phyloP scores from a whole-genome alignment of 306 rosid species.

The Ochetophila trinervis region DNA sequence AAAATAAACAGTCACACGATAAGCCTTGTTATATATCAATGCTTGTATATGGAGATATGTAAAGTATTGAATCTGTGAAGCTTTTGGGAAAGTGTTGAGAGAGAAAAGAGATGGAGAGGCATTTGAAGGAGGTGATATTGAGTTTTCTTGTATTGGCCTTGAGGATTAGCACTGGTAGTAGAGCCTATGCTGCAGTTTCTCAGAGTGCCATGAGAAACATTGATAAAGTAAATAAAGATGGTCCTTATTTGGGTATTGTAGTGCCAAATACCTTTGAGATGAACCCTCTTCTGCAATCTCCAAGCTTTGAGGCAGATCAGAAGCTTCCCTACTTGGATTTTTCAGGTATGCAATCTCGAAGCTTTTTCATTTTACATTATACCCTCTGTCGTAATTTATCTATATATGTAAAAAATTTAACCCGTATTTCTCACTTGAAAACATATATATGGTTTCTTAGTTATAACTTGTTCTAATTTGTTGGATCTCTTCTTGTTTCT shows the following conservation, averaged over 20 bases:
- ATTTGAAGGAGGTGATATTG: slow-evolving; percentile 26
- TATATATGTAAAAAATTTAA: no score
- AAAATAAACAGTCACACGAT: no score
- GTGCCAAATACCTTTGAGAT: slow-evolving; percentile 71
- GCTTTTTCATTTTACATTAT: background rate
- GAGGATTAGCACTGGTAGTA: slow-evolving; percentile 22
- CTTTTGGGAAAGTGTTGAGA: background rate
- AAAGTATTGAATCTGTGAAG: background rate
- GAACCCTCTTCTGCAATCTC: slow-evolving; percentile 69
- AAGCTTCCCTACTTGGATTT: slow-evolving; percentile 50
- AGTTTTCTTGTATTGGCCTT: slow-evolving; percentile 29
- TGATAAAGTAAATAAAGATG: slow-evolving; percentile 34
- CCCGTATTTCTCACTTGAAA: no score
- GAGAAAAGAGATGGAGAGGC: slow-evolving; percentile 21
- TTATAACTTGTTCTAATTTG: no score
- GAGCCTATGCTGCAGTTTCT: slow-evolving; percentile 36
- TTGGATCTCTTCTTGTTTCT: no score
- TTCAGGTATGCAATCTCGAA: slow-evolving; percentile 39
- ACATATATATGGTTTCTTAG: no score
- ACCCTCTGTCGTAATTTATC: background rate
- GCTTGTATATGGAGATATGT: no score
- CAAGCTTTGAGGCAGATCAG: slow-evolving; percentile 36
- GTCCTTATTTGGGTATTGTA: slow-evolving; percentile 71
- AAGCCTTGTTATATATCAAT: no score
- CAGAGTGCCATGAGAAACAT: slow-evolving; percentile 32